Percentiles rank a stretch among this genome's conserved stretches.
These are phyloP conservation scores for Ustilago bromivora DNA, from an alignment of 1,284 basidiomycete species.

Conservation along the genomic window DNA sequence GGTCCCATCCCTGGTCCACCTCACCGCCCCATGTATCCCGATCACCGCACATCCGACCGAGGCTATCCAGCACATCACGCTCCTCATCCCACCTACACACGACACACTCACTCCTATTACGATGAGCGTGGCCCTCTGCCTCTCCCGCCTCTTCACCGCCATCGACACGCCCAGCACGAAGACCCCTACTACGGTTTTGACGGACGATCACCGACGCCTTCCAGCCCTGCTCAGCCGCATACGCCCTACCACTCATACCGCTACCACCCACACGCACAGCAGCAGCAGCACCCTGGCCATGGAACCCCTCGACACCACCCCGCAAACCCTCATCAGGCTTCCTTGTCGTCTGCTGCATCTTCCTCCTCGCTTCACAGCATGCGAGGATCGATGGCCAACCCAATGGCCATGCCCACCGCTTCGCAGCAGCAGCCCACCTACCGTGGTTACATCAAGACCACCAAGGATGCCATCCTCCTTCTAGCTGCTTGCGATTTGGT, in stretches of 20 bases:
- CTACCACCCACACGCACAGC: conserved; percentile 25
- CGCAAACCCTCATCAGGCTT: conserved; percentile 26
- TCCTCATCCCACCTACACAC: conserved; percentile 33
- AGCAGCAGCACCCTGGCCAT: conserved; percentile 22
- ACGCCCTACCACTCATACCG: conserved; percentile 18
- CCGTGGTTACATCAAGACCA: conserved; percentile 66
- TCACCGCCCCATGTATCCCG: conserved; percentile 46
- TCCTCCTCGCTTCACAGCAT: conserved; percentile 33
- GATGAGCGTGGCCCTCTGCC: conserved; percentile 43
- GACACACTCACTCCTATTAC: conserved; percentile 52
- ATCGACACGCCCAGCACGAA: conserved; percentile 27
- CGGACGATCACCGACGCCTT: conserved; percentile 21
- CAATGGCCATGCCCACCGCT: conserved; percentile 27
- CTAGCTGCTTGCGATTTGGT: conserved; percentile 66
- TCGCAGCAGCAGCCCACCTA: conserved; percentile 64
- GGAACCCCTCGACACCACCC: conserved; percentile 23
- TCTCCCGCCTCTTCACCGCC: conserved; percentile 45
- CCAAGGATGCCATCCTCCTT: conserved; percentile 66
- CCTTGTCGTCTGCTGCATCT: conserved; percentile 31
- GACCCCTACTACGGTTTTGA: conserved; percentile 33
- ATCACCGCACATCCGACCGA: conserved; percentile 24
- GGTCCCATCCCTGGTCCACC: conserved; percentile 32
- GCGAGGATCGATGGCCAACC: conserved; percentile 23
- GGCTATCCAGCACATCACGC: conserved; percentile 30
- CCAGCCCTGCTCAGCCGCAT: conserved; percentile 21